A percentile compares a stretch with the other conserved stretches of the same genome.
These are phyloP conservation scores for Ramaria sp. DNA, from an alignment of 768 basidiomycete genomes.

Conservation along the genomic window DNA sequence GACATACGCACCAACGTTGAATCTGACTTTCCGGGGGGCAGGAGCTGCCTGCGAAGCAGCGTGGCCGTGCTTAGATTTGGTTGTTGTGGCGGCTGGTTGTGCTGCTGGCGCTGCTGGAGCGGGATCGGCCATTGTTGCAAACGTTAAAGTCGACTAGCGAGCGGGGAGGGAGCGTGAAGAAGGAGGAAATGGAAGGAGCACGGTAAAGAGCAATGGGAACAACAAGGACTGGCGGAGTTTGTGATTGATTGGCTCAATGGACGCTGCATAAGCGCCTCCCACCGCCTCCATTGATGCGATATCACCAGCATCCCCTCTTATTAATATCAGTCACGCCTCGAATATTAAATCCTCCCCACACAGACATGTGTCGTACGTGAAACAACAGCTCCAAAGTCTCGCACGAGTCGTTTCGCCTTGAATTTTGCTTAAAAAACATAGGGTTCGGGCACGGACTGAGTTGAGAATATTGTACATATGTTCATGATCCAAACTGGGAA, in stretches of 20 bases:
- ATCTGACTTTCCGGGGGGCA: constrained; percentile 75
- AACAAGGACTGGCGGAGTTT: neutral
- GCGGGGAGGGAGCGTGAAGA: constrained; percentile 2
- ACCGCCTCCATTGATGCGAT: too few relatives aligned
- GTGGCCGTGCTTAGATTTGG: constrained; percentile 25
- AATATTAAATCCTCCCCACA: too few relatives aligned
- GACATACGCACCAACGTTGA: constrained; percentile 59
- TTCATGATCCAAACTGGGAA: too few relatives aligned
- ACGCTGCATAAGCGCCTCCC: too few relatives aligned
- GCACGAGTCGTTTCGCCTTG: too few relatives aligned
- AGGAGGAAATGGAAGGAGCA: neutral
- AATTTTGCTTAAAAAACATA: too few relatives aligned
- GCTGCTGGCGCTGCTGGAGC: constrained; percentile 7
- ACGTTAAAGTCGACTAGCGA: constrained; percentile 10
- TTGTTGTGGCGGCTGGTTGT: constrained; percentile 7
- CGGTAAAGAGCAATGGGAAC: neutral
- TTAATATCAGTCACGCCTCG: too few relatives aligned
- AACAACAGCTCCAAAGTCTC: too few relatives aligned
- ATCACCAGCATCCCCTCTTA: too few relatives aligned
- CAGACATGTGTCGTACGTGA: too few relatives aligned
- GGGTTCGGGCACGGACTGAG: too few relatives aligned
- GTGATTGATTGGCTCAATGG: neutral
- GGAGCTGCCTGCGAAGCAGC: constrained; percentile 33
- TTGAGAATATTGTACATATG: too few relatives aligned
- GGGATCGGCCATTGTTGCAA: constrained; percentile 3